Evolutionary conservation across 495 filamentous ascomycete genomes (phyloP), one percentile per base, ranked within the genome.

Genomic region (Aspergillus sclerotiicarbonarius): DNA sequence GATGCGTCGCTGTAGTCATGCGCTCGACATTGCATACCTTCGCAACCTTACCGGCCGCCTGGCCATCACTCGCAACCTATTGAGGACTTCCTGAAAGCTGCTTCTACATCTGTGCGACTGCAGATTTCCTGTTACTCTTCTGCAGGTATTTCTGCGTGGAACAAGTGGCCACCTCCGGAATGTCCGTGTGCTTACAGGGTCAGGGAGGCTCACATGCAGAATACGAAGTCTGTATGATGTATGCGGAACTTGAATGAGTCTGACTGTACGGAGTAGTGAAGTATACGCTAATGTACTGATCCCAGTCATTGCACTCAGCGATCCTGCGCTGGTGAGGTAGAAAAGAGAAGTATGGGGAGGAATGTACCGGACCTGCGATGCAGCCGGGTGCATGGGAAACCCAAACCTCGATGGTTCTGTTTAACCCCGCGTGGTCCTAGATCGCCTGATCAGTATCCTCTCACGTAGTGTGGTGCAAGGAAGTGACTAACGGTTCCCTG

Each of bases 401-500:
- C 10, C 37, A 41, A 41, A 41, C 1, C 13, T 41, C n/a, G 12
- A 5, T 4, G 37, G 37, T 41, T 12, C 37, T 41, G 47, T 50
- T 70, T 57, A 70, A 63, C 68, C 70, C 43, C 70, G 66, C 15
- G 70, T 71, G n/a, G 62, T 67, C 44, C 70, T 72, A 45, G 32
- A 57, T 46, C 18, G 13, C 16, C 49, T 50, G 12, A 46, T 62
- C 49, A 65, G 63, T 59, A 47, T 57, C 46, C 15, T 60, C 56
- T 47, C 37, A 13, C 1, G 19, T 51, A 33, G 10, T 43, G 55
- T 29, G 21, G 52, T 12, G 51, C 51, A 50, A 51, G 51, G 55
- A 45, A 54, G 10, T 46, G 45, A 68, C 76, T 67, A 15, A 77
- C 74, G 67, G 64, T 67, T 77, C 76, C 56, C 71, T 73, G 8